Evolutionary conservation across 169 alveolate genomes (phyloP), one percentile per base, ranked within the genome.

Genomic region (Plasmodium vivax): DNA sequence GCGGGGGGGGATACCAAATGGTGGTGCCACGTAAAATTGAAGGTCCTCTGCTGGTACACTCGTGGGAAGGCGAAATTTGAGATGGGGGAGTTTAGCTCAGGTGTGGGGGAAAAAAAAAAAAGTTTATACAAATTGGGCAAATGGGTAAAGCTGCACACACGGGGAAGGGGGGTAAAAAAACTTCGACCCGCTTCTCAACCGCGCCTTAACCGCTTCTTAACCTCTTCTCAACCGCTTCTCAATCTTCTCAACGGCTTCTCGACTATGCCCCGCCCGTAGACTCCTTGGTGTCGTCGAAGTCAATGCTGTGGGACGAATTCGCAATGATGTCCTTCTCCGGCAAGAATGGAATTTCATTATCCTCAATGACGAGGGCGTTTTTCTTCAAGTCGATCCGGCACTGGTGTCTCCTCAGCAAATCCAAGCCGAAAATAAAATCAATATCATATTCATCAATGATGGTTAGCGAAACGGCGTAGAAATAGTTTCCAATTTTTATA

Each of bases 381-480:
- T 97, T 85, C 90, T 96, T 96, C 73, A 99, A 96, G 96, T 98
- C 99, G 34, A 99, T 98, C 85, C 88, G 92, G 94, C 99, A 98
- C 95, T 97, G 97, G 96, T 98, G 98, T 83, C 99, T 96, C 73
- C 79, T 92, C 82, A 98, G 95, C 95, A 98, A 95, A 95, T 99
- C 99, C 43, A 99, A 96, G 16, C 99, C 99, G 75, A 99, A 97
- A 36, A 99, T 93, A 94, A 98, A 98, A 84, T 98, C 99, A 73
- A 98, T 93, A 62, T 96, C 96, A 92, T 95, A 96, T 38, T 96
- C 97, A 85, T 98, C 99, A 74, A 99, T 94, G n/a, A 99, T 97
- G 75, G 98, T 98, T 58, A 98, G 94, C 75, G 99, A 98, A 79
- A 98, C 97, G 34, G 99, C 98, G 93, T 98, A 96, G 85, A 94